phyloP scores from a whole-genome alignment of 2,329 filamentous ascomycete genomes.

The Xylariaceae sp. region DNA sequence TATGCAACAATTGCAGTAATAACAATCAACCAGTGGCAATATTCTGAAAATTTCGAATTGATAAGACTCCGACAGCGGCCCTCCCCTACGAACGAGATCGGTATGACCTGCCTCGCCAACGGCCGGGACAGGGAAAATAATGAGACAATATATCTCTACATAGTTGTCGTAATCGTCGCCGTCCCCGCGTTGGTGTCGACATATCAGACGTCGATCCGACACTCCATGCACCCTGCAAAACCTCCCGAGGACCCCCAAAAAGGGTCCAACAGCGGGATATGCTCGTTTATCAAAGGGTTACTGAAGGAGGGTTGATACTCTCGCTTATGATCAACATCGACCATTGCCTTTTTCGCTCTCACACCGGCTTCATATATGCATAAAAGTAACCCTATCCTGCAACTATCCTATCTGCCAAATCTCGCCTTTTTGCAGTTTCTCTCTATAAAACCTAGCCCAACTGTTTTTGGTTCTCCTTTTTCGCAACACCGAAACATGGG shows the following conservation, averaged over 20 bases:
- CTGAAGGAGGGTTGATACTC: constrained; percentile 15
- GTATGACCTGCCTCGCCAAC: constrained; percentile 6
- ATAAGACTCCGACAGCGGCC: constrained; percentile 30
- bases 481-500: no score
- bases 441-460: constrained; percentile 2
- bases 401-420: constrained; percentile 6
- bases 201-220: not conserved
- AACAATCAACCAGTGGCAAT: constrained; percentile 21
- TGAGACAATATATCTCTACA: not conserved
- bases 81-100: constrained; percentile 22
- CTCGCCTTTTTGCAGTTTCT: not conserved
- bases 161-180: no score
- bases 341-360: constrained; percentile 9
- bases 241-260: constrained; percentile 2
- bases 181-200: no score
- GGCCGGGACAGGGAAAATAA: constrained; percentile 2
- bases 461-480: no score
- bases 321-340: constrained; percentile 21
- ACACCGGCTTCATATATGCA: constrained; percentile 21
- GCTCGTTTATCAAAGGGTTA: constrained; percentile 18
- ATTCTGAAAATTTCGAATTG: constrained; percentile 7
- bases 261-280: constrained; percentile 1
- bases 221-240: constrained; percentile 1
- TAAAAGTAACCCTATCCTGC: constrained; percentile 25
- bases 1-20: constrained; percentile 12